A percentile compares a stretch with the other conserved stretches of the same genome.
Conservation (phyloP, 345 rosid genomes). For the Ceriops decandra region DNA sequence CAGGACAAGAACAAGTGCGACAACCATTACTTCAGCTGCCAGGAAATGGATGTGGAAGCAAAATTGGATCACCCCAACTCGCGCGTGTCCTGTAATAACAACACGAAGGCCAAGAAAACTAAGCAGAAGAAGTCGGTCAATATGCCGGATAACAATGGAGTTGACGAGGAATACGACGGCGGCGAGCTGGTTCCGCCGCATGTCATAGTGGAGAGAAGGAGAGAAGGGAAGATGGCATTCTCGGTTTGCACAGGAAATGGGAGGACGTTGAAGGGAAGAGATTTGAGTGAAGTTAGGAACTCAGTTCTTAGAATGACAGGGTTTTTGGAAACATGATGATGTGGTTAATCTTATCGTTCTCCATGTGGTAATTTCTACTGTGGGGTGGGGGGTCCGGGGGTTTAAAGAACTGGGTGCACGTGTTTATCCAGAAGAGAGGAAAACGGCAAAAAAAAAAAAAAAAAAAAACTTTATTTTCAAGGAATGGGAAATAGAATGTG, state of each 20-base stretch:
- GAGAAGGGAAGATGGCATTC: constrained; percentile 64
- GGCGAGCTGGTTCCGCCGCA: constrained; percentile 50
- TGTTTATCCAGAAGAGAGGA: not conserved
- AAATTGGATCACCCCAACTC: not conserved
- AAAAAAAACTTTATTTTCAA: too few species aligned
- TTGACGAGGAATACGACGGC: constrained; percentile 27
- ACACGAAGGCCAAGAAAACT: constrained; percentile 15
- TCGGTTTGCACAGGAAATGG: constrained; percentile 77
- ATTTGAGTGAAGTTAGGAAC: constrained; percentile 74
- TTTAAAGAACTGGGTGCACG: not conserved
- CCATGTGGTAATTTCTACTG: not conserved
- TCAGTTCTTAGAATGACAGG: constrained; percentile 82
- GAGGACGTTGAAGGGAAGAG: constrained; percentile 76
- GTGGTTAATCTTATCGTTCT: not conserved
- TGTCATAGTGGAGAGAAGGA: constrained; percentile 46
- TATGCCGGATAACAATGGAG: constrained; percentile 21
- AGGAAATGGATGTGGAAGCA: not conserved
- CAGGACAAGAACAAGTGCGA: not conserved
- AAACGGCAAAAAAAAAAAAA: not conserved
- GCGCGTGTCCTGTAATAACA: not conserved
- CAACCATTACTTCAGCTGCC: not conserved
- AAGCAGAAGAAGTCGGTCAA: constrained; percentile 28
- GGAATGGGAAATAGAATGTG: too few species aligned
- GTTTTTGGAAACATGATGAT: constrained; percentile 62
- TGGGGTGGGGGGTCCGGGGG: not conserved